Evolutionary conservation across 2,329 filamentous ascomycete genomes (phyloP).

Genomic region (Dryadomyces sulphureus): DNA sequence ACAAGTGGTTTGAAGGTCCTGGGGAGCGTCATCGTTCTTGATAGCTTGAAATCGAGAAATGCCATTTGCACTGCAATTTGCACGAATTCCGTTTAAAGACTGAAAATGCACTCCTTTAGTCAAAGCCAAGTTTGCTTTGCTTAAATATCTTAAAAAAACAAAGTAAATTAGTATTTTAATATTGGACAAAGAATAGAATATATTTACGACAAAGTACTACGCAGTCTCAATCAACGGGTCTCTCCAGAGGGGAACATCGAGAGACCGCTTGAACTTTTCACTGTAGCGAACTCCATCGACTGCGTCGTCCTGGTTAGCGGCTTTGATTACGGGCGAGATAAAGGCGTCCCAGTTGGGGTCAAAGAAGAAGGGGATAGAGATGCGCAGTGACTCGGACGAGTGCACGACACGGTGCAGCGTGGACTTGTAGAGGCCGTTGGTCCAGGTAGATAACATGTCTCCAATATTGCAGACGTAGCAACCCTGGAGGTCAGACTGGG

Average conservation of each 20-base stretch:
- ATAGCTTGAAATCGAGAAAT: too few relatives aligned
- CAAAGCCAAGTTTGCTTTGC: background rate
- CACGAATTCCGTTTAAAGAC: too few relatives aligned
- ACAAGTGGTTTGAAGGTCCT: conserved; percentile 3
- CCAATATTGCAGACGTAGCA: conserved; percentile 37
- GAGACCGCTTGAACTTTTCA: conserved; percentile 1
- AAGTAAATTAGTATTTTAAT: background rate
- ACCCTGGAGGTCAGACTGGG: conserved; percentile 13
- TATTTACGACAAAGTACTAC: background rate
- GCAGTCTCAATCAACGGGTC: background rate
- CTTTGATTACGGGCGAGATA: conserved; percentile 23
- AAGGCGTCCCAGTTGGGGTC: conserved; percentile 27
- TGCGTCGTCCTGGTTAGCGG: conserved; percentile 20
- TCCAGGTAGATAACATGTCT: conserved; percentile 32
- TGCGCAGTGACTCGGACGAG: conserved; percentile 16
- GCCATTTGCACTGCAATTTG: too few relatives aligned
- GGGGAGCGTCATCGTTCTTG: background rate
- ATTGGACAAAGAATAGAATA: background rate
- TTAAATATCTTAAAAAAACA: background rate
- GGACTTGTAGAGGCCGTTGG: conserved; percentile 30
- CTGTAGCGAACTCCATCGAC: conserved; percentile 24
- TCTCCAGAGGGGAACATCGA: conserved; percentile 2
- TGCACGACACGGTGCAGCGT: conserved; percentile 35
- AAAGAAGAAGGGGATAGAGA: conserved; percentile 42
- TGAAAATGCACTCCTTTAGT: too few relatives aligned